A percentile compares a stretch with the other conserved stretches of the same genome.
phyloP scores from a whole-genome alignment of 495 filamentous ascomycete species.

The Aspergillus ellipticus region DNA sequence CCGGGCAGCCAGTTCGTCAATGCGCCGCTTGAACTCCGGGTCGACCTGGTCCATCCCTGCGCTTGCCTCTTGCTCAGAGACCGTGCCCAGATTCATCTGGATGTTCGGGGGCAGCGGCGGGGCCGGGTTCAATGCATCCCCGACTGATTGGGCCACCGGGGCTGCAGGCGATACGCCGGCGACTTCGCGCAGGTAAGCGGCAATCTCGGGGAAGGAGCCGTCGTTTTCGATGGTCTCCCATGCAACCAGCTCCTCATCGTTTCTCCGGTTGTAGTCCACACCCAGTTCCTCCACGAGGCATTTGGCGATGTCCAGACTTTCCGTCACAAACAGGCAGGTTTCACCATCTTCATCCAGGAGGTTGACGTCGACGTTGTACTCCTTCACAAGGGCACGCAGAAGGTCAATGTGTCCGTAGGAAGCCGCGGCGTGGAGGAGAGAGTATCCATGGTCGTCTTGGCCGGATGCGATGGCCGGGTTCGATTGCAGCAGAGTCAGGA shows the following conservation, averaged over 20 bases:
- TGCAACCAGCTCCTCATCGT: constrained; percentile 65
- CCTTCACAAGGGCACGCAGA: constrained; percentile 70
- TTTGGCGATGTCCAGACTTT: constrained; percentile 70
- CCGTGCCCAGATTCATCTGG: constrained; percentile 61
- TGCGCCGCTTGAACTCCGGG: constrained; percentile 67
- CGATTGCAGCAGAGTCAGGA: constrained; percentile 63
- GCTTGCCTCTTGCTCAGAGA: constrained; percentile 55
- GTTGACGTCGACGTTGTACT: constrained; percentile 73
- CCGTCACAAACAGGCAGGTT: constrained; percentile 82
- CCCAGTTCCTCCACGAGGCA: constrained; percentile 77
- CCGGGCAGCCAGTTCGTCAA: constrained; percentile 71
- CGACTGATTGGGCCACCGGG: constrained; percentile 15
- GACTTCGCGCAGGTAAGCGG: constrained; percentile 58
- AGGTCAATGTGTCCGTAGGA: constrained; percentile 86
- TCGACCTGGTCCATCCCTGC: constrained; percentile 50
- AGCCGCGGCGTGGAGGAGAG: constrained; percentile 83
- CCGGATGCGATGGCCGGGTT: constrained; percentile 62
- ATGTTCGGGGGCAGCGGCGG: constrained; percentile 65
- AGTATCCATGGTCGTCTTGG: constrained; percentile 84
- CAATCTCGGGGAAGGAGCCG: constrained; percentile 64
- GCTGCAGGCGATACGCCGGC: constrained; percentile 32
- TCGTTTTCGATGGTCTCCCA: constrained; percentile 68
- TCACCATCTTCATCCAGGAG: constrained; percentile 85
- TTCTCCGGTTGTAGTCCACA: constrained; percentile 57
- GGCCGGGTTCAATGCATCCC: constrained; percentile 33